phyloP scores from a whole-genome alignment of 768 basidiomycete genomes.

The Dioszegia hungarica region DNA sequence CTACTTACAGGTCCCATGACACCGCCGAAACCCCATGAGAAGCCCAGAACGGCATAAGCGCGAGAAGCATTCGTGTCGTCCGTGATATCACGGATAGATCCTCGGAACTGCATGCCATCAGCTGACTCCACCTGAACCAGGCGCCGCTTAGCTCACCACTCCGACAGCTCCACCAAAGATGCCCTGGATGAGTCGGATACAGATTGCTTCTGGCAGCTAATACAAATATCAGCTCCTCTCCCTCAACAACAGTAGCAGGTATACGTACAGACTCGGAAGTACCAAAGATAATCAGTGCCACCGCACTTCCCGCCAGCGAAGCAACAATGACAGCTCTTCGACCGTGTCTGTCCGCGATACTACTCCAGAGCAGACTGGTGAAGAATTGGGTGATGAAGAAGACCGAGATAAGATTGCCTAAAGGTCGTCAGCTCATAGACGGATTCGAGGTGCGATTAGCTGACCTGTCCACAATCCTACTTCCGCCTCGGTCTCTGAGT shows the following conservation, averaged over 20 bases:
- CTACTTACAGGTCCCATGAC: constrained; percentile 58
- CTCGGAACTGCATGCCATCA: constrained; percentile 53
- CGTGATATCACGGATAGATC: constrained; percentile 78
- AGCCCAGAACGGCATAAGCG: constrained; percentile 93
- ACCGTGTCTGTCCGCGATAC: constrained; percentile 89
- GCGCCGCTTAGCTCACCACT: constrained; percentile 68
- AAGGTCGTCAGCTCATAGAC: constrained; percentile 67
- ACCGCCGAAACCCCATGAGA: constrained; percentile 96
- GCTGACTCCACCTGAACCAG: too few relatives aligned
- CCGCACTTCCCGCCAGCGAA: constrained; percentile 72
- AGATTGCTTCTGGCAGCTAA: constrained; percentile 66
- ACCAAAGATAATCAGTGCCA: constrained; percentile 46
- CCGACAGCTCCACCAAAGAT: constrained; percentile 91
- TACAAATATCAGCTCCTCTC: constrained; percentile 50
- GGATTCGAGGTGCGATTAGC: constrained; percentile 58
- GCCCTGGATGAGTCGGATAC: constrained; percentile 80
- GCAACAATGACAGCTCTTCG: constrained; percentile 75
- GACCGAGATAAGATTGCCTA: constrained; percentile 85
- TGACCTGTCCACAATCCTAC: constrained; percentile 85
- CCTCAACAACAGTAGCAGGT: constrained; percentile 55
- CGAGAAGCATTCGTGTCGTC: constrained; percentile 88
- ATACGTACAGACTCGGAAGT: constrained; percentile 45
- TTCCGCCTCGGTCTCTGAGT: constrained; percentile 69
- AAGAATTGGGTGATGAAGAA: constrained; percentile 96
- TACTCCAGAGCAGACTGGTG: constrained; percentile 91